Evolutionary conservation across 2,329 filamentous ascomycete genomes (phyloP), one percentile per base, ranked within the genome.

Genomic region (Aspergillus sp.): DNA sequence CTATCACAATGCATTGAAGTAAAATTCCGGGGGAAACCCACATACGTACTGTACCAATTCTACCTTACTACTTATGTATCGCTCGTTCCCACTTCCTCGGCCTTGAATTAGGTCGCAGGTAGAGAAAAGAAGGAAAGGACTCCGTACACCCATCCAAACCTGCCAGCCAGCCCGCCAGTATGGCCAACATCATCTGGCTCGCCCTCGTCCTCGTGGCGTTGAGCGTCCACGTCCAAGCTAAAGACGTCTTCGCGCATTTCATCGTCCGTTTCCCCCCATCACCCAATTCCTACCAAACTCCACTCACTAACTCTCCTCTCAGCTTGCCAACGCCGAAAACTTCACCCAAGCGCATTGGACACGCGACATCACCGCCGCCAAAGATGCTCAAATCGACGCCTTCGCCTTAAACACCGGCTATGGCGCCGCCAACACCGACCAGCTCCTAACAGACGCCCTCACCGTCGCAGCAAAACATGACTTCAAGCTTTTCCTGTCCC

Each of bases 351-450:
- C 45, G 10, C 63, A 69, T 53, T 78, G 74, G 74, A 50, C 65
- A 17, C 54, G 57, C 30, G 74, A 80, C 60, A 78, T 80, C 6
- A 48, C 38, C 1, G 59, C 72, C 5, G 78, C 78, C 5, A 67
- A 78, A 63, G 69, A 65, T 3, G 71, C 76, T 2, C 64, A 72
- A 15, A 77, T 80, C 57, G 77, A 80, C 62, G 78, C 69, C 32
- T 80, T 80, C 63, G 78, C 72, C 5, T 69, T 80, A 17, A 79
- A 77, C 61, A 73, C 77, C 30, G 76, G 70, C 4, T 67, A 67
- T 32, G 64, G 67, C 15, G 65, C 72, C 50, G 38, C 49, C 5
- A 63, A 69, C 55, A 71, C 68, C 19, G 38, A 53, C 2, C 45
- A 62, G 1, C 60, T 74, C 21, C 36, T 64, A 54, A 39, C 66